Evolutionary conservation across 1,284 basidiomycete genomes (phyloP).

Genomic region (Cutaneotrichosporon arboriforme): DNA sequence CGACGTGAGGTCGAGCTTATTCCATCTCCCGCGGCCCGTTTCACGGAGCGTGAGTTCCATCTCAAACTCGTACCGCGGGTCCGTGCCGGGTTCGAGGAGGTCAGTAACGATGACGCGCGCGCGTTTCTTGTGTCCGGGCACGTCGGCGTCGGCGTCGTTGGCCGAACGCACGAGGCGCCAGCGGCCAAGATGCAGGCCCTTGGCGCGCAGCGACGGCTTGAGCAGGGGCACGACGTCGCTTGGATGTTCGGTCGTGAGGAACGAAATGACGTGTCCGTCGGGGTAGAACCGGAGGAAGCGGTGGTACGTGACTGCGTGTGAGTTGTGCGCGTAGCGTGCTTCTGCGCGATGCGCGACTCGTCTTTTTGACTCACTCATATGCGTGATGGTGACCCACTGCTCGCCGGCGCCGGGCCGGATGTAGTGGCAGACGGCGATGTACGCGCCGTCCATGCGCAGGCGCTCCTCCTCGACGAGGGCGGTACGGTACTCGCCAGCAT

Average conservation of each 20-base stretch:
- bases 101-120: slow-evolving; percentile 32
- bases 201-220: slow-evolving; percentile 69
- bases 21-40: slow-evolving; percentile 75
- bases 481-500: slow-evolving; percentile 63
- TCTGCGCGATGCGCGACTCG: neutral
- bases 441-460: slow-evolving; percentile 75
- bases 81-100: slow-evolving; percentile 40
- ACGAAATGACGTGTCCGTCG: slow-evolving; percentile 76
- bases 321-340: neutral
- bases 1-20: slow-evolving; percentile 68
- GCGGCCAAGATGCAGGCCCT: slow-evolving; percentile 54
- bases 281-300: slow-evolving; percentile 74
- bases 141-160: neutral
- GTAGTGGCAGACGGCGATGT: slow-evolving; percentile 77
- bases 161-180: slow-evolving; percentile 37
- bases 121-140: neutral
- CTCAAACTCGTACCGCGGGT: slow-evolving; percentile 68
- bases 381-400: slow-evolving; percentile 63
- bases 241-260: slow-evolving; percentile 77
- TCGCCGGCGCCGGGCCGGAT: slow-evolving; percentile 71
- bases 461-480: slow-evolving; percentile 75
- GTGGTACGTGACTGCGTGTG: slow-evolving; percentile 45
- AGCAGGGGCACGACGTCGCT: slow-evolving; percentile 70
- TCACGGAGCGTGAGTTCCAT: slow-evolving; percentile 77
- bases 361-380: slow-evolving; percentile 37